Base-by-base conservation (phyloP, 768 basidiomycete species). In the Suillus americanus region DNA sequence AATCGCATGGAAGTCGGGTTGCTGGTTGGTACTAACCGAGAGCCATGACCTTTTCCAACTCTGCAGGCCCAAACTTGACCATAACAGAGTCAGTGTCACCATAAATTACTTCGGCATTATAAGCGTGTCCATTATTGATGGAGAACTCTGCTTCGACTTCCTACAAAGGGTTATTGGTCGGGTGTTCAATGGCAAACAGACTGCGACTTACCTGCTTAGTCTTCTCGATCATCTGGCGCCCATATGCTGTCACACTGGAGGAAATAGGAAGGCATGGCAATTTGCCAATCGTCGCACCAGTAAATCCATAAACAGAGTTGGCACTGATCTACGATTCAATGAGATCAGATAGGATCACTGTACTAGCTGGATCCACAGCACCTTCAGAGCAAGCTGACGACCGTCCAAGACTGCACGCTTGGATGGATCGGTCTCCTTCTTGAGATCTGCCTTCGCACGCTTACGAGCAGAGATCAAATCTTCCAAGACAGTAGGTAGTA, bases 71-170 rank as follows among this genome's bases (percentile, higher is more conserved):
- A 66, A 99, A 99, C 69, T 87, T 90, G 56, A 99, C 92, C 97
- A 99, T 99, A 73, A 99, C 96, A 0, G 97, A 99, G 79, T 99
- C 97, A 2, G 97, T 99, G 75, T 99, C 97, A 68, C 97, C 97
- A 68, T 99, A 99, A 67, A 99, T 94, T 73, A 99, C 93, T 71
- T 94, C 88, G 3, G 97, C 96, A 66, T 97, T 89, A 72, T 96
- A 86, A 23, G 85, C 75, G 71, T 91, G 89, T 0, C 95, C 95
- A 71, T 98, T 97, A 14, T 87, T 89, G 14, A 90, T 81, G 57
- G 83, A 91, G 74, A 94, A 98, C 70, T 94, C 88, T 0, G 87
- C 84, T 75, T 98, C 96, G 5, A 99, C 97, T 79, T 93, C 92
- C 90, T 91, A 69, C 18, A 28, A 41, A 37, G 40, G 9, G 46